Conservation (phyloP, 345 rosid species). For the Populus tremula region DNA sequence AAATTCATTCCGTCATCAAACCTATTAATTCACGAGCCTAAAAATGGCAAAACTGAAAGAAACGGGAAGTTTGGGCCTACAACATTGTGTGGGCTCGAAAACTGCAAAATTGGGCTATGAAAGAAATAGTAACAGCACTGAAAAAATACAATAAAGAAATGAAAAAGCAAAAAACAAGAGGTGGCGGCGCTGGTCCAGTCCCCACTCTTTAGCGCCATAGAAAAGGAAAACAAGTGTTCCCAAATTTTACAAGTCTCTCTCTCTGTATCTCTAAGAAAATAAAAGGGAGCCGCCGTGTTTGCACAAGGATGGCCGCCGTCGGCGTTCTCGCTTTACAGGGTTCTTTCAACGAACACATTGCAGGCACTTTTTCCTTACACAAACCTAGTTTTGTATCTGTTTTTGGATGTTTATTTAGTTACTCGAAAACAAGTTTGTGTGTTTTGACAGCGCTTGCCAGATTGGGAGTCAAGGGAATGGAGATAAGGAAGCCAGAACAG, state of each 20-base stretch:
- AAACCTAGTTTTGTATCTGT: background rate
- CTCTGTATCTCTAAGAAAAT: background rate
- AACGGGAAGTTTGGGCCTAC: no score
- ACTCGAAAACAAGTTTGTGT: background rate
- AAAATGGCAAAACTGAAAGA: no score
- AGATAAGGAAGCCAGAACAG: slow-evolving; percentile 87
- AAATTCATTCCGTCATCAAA: no score
- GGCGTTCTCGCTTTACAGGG: slow-evolving; percentile 97
- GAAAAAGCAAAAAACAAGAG: no score
- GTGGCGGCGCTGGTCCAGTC: no score
- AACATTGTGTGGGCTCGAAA: no score
- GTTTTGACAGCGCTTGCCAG: slow-evolving; percentile 53
- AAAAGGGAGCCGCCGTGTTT: slow-evolving; percentile 1
- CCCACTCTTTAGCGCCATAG: no score
- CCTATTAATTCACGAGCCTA: no score
- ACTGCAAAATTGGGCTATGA: no score
- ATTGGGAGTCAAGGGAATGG: slow-evolving; percentile 83
- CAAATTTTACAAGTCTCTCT: background rate
- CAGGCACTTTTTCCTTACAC: slow-evolving; percentile 34
- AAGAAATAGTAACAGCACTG: no score
- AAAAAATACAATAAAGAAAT: no score
- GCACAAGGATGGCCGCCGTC: slow-evolving; percentile 60
- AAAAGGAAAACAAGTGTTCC: background rate
- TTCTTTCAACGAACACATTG: slow-evolving; percentile 94
- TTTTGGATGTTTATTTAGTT: background rate